phyloP scores from a whole-genome alignment of 306 rosid species.

The Mimosa bimucronata region DNA sequence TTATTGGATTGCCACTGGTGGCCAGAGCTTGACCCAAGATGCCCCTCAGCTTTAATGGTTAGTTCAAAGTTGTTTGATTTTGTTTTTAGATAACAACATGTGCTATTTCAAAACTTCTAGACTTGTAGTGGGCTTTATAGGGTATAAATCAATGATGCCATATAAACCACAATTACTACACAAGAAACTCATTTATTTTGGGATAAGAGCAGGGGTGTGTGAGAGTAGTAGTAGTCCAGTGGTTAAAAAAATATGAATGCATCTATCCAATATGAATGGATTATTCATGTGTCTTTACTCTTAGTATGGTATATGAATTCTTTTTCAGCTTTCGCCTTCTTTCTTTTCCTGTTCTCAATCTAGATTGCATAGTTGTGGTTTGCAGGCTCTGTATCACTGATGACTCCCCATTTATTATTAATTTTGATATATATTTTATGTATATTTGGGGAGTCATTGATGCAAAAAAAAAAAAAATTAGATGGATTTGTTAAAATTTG shows the following conservation, averaged over 20 bases:
- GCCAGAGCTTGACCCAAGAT: conserved; percentile 58
- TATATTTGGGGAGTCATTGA: no score
- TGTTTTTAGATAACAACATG: neutral
- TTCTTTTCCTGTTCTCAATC: conserved; percentile 23
- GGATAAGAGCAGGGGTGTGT: no score
- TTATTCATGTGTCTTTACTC: neutral
- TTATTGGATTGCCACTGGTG: conserved; percentile 88
- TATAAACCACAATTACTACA: neutral
- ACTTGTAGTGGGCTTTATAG: neutral
- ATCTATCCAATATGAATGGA: neutral
- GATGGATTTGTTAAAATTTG: no score
- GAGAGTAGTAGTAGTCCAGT: neutral
- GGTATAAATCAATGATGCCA: neutral
- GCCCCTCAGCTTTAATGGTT: conserved; percentile 90
- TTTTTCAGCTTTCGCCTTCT: neutral
- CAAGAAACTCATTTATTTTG: neutral
- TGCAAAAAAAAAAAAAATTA: no score
- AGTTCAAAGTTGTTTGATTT: conserved; percentile 35
- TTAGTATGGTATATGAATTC: neutral
- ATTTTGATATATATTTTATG: no score
- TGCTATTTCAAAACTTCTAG: neutral
- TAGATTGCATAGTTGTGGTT: conserved; percentile 30
- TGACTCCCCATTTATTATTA: no score
- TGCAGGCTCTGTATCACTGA: conserved; percentile 97
- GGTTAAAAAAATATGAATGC: neutral